phyloP scores from a whole-genome alignment of 768 basidiomycete genomes.

The Boletus vermiculosoides region DNA sequence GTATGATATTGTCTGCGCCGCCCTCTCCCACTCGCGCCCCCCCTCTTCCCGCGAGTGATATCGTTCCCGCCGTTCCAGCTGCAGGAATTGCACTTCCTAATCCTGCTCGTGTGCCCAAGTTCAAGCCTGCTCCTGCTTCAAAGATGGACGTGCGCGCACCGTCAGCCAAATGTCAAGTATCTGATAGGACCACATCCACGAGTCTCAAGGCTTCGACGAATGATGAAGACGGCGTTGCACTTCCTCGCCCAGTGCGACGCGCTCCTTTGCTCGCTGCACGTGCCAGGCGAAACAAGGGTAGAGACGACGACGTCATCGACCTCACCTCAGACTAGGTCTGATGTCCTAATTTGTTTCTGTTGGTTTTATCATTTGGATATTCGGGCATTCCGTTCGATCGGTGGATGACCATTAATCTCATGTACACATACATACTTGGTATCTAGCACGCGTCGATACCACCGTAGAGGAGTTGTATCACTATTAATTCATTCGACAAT shows the following conservation, averaged over 20 bases:
- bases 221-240: background rate
- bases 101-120: constrained; percentile 15
- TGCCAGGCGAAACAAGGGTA: constrained; percentile 8
- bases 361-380: background rate
- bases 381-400: too few species aligned
- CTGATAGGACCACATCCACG: background rate
- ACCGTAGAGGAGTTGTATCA: background rate
- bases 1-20: constrained; percentile 27
- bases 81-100: background rate
- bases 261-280: constrained; percentile 28
- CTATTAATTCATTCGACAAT: background rate
- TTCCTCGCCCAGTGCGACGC: background rate
- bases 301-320: constrained; percentile 37
- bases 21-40: constrained; percentile 10
- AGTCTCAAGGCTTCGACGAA: background rate
- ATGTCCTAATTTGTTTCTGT: background rate
- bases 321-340: constrained; percentile 33
- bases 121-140: constrained; percentile 14
- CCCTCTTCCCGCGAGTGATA: background rate
- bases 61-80: background rate
- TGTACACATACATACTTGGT: too few species aligned
- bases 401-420: background rate
- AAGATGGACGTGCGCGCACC: background rate
- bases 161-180: background rate
- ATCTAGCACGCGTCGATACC: background rate